Base-by-base conservation (phyloP, 257 asterid genomes). In the Ligustrum vulgare region DNA sequence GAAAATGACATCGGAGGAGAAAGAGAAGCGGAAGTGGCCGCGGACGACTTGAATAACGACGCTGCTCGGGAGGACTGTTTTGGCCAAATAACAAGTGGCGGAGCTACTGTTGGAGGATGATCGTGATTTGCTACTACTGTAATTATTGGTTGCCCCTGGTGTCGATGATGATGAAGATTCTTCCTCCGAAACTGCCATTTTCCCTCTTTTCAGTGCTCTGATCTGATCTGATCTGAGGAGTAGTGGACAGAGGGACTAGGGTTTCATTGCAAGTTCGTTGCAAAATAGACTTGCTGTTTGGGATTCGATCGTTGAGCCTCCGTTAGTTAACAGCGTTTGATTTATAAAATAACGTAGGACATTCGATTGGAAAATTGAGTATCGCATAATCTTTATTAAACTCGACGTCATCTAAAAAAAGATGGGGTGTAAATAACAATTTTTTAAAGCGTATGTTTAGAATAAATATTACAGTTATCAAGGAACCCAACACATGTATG, bases 11-110 rank as follows among this genome's bases (percentile, higher is more conserved):
- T 95, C 99, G 81, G 83, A 70, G 1, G 96, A 86, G 28, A 87
- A 76, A 56, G 89, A 71, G 41, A 91, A 87, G 83, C 98, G 99
- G 86, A 95, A 87, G 86, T 87, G 97, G 31, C 96, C 98, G 47
- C 85, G 80, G 39, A 90, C 91, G 37, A 93, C 87, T 81, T 94
- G 99, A 54, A 90, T 91, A 78, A 92, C 86, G 41, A 87, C 96
- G 89, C 97, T 91, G 72, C 98, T 92, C 76, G 87, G 83, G 77
- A 89, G 93, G 71, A 94, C 91, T 45, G 97, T 91, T 82, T 94
- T 94, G 62, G 98, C 96, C 70, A 91, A 83, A 82, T 89, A 94
- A 82, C 63, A 88, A 28, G 90, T 80, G 23, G 85, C 86, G 69
- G 81, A 25, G 58, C 15, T 22, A 65, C 58, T 75, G 9, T 75